These are phyloP conservation scores for Wickerhamomyces bisporus DNA, from an alignment of 805 yeast species.

Conservation along the genomic window DNA sequence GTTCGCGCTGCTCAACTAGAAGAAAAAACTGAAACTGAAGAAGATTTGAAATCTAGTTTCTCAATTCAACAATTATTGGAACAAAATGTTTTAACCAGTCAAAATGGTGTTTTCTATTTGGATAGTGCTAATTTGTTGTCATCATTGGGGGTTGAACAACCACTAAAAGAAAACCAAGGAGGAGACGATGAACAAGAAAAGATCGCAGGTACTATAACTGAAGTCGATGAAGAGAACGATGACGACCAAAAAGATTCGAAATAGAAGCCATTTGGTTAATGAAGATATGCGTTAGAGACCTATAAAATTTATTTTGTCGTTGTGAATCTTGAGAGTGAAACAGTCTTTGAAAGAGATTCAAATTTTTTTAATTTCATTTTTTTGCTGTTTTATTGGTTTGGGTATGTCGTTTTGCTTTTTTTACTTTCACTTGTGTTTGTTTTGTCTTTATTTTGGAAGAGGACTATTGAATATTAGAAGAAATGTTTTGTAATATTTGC, in stretches of 20 bases:
- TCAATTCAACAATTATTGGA: conserved; percentile 27
- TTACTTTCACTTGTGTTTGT: no score
- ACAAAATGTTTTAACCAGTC: conserved; percentile 25
- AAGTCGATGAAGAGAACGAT: conserved; percentile 16
- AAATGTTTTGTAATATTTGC: no score
- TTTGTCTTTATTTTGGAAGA: no score
- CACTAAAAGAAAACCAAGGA: neutral
- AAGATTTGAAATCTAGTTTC: conserved; percentile 20
- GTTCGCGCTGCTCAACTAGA: conserved; percentile 11
- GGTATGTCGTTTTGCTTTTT: no score
- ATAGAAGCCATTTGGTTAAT: no score
- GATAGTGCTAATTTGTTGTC: conserved; percentile 60
- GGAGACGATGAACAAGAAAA: conserved; percentile 6
- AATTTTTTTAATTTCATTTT: no score
- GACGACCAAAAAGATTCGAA: conserved; percentile 1
- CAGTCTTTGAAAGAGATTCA: no score
- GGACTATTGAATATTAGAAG: no score
- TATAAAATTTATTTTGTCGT: no score
- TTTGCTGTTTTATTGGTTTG: no score
- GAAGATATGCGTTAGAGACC: no score
- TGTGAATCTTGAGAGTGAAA: no score
- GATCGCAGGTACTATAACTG: neutral
- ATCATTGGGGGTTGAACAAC: conserved; percentile 29
- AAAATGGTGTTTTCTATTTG: conserved; percentile 56
- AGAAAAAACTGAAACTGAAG: conserved; percentile 12